A percentile compares a stretch with the other conserved stretches of the same genome.
phyloP scores from a whole-genome alignment of 139 green algal genomes.

The Volvox africanus region DNA sequence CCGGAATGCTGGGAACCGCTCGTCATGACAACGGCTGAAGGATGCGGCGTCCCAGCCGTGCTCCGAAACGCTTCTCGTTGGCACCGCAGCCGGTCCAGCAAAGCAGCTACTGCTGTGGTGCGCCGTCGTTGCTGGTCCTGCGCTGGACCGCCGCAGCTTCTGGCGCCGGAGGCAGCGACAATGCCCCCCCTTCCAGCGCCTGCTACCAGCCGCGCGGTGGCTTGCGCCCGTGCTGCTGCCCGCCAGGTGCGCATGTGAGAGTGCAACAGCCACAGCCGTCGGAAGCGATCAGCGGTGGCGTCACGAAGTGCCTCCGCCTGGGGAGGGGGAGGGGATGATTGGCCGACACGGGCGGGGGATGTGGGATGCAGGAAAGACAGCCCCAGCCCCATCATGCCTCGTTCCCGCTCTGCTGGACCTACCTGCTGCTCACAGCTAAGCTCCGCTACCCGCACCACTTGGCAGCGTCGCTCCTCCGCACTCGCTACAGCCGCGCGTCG shows the following conservation, averaged over 20 bases:
- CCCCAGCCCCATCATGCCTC: not conserved
- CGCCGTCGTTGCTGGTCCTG: not conserved
- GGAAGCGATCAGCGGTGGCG: constrained; percentile 15
- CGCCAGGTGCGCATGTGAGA: constrained; percentile 16
- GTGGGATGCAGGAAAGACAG: not conserved
- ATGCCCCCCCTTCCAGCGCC: not conserved
- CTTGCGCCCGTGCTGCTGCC: not conserved
- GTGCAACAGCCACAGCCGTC: constrained; percentile 43
- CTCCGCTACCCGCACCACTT: not conserved
- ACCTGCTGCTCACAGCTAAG: constrained; percentile 1
- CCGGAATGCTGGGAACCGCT: too few relatives aligned
- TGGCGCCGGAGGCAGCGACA: not conserved
- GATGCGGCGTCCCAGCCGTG: not conserved
- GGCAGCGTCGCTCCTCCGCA: not conserved
- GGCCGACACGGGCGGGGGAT: not conserved
- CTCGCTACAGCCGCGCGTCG: not conserved
- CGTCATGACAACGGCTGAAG: too few relatives aligned
- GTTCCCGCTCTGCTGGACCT: not conserved
- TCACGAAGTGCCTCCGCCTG: not conserved
- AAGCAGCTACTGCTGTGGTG: not conserved
- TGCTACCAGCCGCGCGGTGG: not conserved
- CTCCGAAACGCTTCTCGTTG: constrained; percentile 24
- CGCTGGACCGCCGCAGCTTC: not conserved
- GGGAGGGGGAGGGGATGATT: not conserved
- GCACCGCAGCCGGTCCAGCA: not conserved